Evolutionary conservation across 164 flowering plant species (phyloP).

Genomic region (Magnolia officinalis): DNA sequence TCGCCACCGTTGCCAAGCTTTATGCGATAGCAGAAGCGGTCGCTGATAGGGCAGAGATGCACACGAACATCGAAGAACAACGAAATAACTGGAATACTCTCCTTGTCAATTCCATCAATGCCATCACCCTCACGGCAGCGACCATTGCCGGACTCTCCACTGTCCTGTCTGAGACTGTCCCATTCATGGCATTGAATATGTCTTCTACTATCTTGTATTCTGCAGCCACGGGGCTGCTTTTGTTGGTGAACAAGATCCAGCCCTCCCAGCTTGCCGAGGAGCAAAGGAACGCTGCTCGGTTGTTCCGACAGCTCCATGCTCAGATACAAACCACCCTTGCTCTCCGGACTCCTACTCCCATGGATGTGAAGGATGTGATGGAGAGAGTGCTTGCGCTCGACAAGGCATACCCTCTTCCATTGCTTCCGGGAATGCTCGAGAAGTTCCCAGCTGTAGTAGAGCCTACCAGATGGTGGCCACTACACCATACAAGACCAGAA

Average conservation of each 20-base stretch:
- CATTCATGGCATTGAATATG: slow-evolving; percentile 34
- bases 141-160: slow-evolving; percentile 51
- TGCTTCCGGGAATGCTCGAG: slow-evolving; percentile 45
- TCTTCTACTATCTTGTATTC: slow-evolving; percentile 42
- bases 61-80: slow-evolving; percentile 41
- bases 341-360: slow-evolving; percentile 16
- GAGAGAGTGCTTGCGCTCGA: slow-evolving; percentile 48
- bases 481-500: background rate
- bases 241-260: slow-evolving; percentile 64
- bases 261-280: slow-evolving; percentile 82
- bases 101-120: slow-evolving; percentile 37
- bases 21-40: slow-evolving; percentile 33
- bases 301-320: slow-evolving; percentile 49
- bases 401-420: slow-evolving; percentile 51
- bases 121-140: slow-evolving; percentile 43
- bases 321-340: slow-evolving; percentile 38
- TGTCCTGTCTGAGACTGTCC: slow-evolving; percentile 44
- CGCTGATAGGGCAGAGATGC: slow-evolving; percentile 48
- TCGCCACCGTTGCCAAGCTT: slow-evolving; percentile 23
- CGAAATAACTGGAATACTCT: slow-evolving; percentile 51
- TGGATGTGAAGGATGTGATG: slow-evolving; percentile 30
- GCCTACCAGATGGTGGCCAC: slow-evolving; percentile 45
- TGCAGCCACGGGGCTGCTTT: slow-evolving; percentile 53
- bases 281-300: slow-evolving; percentile 56
- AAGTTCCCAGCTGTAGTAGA: slow-evolving; percentile 45